phyloP scores from a whole-genome alignment of 257 asterid genomes.

The Solanum dulcamara region DNA sequence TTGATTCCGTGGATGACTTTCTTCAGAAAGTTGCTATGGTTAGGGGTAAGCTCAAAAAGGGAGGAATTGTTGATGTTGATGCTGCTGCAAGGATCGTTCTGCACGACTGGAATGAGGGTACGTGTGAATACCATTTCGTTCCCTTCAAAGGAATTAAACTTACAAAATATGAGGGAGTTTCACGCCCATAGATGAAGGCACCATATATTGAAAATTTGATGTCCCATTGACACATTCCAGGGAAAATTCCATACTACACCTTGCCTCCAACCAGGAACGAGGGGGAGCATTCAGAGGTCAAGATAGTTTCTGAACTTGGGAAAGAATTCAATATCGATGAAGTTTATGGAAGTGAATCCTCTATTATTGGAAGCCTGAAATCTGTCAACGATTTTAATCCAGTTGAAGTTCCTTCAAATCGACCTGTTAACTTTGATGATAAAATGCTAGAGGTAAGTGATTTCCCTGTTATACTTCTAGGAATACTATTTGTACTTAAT shows the following conservation, averaged over 20 bases:
- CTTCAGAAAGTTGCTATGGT: slow-evolving; percentile 75
- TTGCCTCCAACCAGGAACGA: slow-evolving; percentile 67
- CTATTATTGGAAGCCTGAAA: slow-evolving; percentile 86
- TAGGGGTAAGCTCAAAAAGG: slow-evolving; percentile 84
- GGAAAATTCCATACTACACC: slow-evolving; percentile 85
- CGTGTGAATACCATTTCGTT: not conserved
- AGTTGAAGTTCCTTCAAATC: slow-evolving; percentile 63
- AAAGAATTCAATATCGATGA: slow-evolving; percentile 79
- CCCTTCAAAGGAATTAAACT: not conserved
- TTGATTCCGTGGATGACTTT: slow-evolving; percentile 71
- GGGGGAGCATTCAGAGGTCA: slow-evolving; percentile 59
- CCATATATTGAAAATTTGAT: not conserved
- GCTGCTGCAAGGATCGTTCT: slow-evolving; percentile 84
- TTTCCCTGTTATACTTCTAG: not conserved
- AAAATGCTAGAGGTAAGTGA: slow-evolving; percentile 56
- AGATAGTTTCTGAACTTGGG: slow-evolving; percentile 60
- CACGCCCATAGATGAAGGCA: not conserved
- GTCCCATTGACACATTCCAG: slow-evolving; percentile 20
- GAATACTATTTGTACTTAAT: not conserved
- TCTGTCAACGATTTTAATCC: slow-evolving; percentile 62
- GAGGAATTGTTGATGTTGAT: slow-evolving; percentile 73
- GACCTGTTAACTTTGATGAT: slow-evolving; percentile 58
- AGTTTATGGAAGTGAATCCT: slow-evolving; percentile 73
- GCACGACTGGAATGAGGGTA: slow-evolving; percentile 98
- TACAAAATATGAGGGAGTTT: not conserved